Evolutionary conservation across 257 asterid genomes (phyloP), one percentile per base, ranked within the genome.

Genomic region (Leonotis leonurus): DNA sequence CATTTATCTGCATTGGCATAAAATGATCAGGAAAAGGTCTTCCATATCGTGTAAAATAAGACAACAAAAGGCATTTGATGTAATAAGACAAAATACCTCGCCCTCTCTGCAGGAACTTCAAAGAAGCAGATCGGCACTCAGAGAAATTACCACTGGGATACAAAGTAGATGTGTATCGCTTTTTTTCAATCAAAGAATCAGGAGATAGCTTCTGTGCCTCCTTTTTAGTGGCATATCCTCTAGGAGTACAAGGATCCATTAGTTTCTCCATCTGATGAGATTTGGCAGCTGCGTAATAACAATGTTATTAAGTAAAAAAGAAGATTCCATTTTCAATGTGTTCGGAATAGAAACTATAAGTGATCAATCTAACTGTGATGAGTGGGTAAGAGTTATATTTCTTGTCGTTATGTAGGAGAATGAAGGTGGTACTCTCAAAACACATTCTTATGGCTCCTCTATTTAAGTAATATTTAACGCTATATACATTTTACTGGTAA

Each of bases 131-230:
- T 63, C 96, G 82, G 78, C 99, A 93, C 67, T 76, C 95, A 0
- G 99, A 75, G 82, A 93, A 93, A 82, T 93, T 93, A 70, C 97
- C 99, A 56, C 66, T 73, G 14, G 99, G 96, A 57, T 73, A 79
- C 68, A 93, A 69, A 49, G 81, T 53, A 6, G 92, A 78, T 45
- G 65, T 22, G 69, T 77, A 81, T 67, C 59, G 73, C 35, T 50
- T 51, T 68, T 81, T 80, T 71, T 77, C 95, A n/a, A 60, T 43
- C 35, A 78, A 77, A 48, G 73, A 66, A 46, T 72, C 24, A 51
- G 87, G 84, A 27, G 93, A 73, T 66, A 70, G 69, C 54, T 76
- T 81, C 76, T 43, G 37, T 27, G 77, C 61, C 57, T 77, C 86
- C 33, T 46, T 27, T 52, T 81, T 74, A 35, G 58, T 80, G 65